Base-by-base conservation (phyloP, 1,139 yeast species). In the Magnusiomyces magnusii region DNA sequence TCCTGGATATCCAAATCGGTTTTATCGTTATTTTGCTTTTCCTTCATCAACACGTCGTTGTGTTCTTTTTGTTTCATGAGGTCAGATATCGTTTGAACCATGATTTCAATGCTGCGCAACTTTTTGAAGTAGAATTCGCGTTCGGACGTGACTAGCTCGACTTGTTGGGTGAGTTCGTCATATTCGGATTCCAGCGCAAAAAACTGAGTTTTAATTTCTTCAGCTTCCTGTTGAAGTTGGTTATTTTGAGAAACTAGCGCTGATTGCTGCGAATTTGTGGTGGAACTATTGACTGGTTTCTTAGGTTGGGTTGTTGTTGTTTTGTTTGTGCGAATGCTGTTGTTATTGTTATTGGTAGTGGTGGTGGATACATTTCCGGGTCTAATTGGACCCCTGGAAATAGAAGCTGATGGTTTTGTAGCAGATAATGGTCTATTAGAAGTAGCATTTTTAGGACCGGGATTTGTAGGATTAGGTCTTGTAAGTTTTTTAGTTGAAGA, bases 101-200 rank as follows among this genome's bases (percentile, higher is more conserved):
- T 74, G 41, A 90, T 83, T 72, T 93, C 99, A 62, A 93, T 88
- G 62, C 87, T 96, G 62, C 97, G 81, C 58, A 93, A 77, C 73
- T 93, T 93, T 67, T 87, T 86, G 73, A 89, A 93, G 72, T 93
- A 93, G 68, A 93, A 91, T 69, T 89, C 87, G 62, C 98, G 81
- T 70, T 95, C 99, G 0, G 70, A 62, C 51, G 66, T 68, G 60
- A 88, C 76, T 34, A 70, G 62, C 53, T 70, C 73, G 2, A 68
- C 64, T 9, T 71, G 68, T 62, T 83, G 85, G 34, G 75, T 75
- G 51, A 83, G 67, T 65, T 86, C 89, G 19, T 77, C 78, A 36
- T 74, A 75, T 55, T 79, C 75, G 1, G 68, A 69, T 24, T 73
- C 73, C 52, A 83, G 71, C 57, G 78, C 80, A 10, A 70, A 66